These are phyloP conservation scores for Jaltomata sinuosa DNA, from an alignment of 257 asterid genomes.

Conservation along the genomic window DNA sequence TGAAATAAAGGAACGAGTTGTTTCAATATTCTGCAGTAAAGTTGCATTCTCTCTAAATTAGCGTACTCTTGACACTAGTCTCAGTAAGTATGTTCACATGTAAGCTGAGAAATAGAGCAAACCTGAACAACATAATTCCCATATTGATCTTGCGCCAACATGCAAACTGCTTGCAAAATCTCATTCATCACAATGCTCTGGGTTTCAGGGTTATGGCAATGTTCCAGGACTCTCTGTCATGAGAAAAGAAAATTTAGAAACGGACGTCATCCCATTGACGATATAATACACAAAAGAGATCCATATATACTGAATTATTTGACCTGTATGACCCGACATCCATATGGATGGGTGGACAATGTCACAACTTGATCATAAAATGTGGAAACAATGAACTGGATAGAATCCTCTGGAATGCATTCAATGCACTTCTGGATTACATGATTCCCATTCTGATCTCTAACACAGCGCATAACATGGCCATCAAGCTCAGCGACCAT, in stretches of 20 bases:
- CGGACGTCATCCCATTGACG: background rate
- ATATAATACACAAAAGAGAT: background rate
- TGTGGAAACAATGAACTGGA: slow-evolving; percentile 54
- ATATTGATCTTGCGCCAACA: slow-evolving; percentile 79
- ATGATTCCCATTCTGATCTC: slow-evolving; percentile 84
- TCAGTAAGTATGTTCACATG: background rate
- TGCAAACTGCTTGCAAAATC: slow-evolving; percentile 51
- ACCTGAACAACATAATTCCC: slow-evolving; percentile 91
- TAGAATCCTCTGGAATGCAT: slow-evolving; percentile 58
- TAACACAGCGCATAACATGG: slow-evolving; percentile 72
- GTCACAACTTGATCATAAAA: slow-evolving; percentile 61
- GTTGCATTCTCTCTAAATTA: background rate
- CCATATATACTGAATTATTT: background rate
- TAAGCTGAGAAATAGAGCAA: slow-evolving; percentile 10
- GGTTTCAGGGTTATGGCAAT: slow-evolving; percentile 49
- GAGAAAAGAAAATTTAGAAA: slow-evolving; percentile 14
- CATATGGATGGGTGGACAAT: slow-evolving; percentile 77
- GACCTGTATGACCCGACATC: slow-evolving; percentile 91
- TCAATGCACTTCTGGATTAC: slow-evolving; percentile 86
- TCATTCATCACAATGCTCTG: slow-evolving; percentile 64
- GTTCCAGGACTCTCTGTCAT: slow-evolving; percentile 70
- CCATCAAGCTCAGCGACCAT: slow-evolving; percentile 84
- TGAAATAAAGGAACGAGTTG: background rate
- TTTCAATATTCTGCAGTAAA: background rate
- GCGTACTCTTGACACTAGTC: background rate